Percentiles rank a stretch among this genome's conserved stretches.
These are phyloP conservation scores for Mortierella sp. DNA, from an alignment of 371 early-diverging fungal genomes.

Conservation along the genomic window DNA sequence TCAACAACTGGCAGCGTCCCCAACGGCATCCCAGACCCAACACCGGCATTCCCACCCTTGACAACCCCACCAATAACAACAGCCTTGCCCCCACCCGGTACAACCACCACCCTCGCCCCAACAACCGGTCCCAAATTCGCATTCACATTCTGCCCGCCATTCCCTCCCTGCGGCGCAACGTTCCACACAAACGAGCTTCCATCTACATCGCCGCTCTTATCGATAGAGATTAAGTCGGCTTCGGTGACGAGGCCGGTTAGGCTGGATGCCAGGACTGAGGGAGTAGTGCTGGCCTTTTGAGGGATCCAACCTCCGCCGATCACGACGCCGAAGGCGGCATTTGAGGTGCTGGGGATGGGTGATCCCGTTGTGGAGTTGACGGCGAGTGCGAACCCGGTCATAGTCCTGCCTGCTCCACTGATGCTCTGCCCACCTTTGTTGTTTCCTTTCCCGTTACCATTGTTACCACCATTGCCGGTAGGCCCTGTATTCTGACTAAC, in stretches of 20 bases:
- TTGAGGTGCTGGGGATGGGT: neutral
- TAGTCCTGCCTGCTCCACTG: conserved; percentile 40
- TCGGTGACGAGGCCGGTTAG: conserved; percentile 30
- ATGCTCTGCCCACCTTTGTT: neutral
- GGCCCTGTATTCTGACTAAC: conserved; percentile 30
- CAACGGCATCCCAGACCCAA: conserved; percentile 27
- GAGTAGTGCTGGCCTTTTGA: neutral
- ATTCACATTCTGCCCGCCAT: conserved; percentile 23
- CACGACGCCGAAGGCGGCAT: conserved; percentile 26
- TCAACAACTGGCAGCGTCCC: conserved; percentile 33
- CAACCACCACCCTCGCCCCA: conserved; percentile 28
- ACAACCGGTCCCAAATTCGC: conserved; percentile 33
- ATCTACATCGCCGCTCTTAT: conserved; percentile 8
- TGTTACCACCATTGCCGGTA: conserved; percentile 4
- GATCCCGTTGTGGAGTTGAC: neutral
- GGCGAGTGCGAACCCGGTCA: conserved; percentile 37
- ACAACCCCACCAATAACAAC: conserved; percentile 40
- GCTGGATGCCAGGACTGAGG: conserved; percentile 21
- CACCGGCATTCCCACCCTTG: conserved; percentile 9
- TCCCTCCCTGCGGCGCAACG: conserved; percentile 15
- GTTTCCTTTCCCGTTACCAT: neutral
- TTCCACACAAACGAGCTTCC: conserved; percentile 14
- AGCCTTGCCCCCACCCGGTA: conserved; percentile 26
- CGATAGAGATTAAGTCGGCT: conserved; percentile 24
- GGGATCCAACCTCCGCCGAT: conserved; percentile 51